Evolutionary conservation across 768 basidiomycete species (phyloP).

Genomic region (Rhodotorula babjevae): DNA sequence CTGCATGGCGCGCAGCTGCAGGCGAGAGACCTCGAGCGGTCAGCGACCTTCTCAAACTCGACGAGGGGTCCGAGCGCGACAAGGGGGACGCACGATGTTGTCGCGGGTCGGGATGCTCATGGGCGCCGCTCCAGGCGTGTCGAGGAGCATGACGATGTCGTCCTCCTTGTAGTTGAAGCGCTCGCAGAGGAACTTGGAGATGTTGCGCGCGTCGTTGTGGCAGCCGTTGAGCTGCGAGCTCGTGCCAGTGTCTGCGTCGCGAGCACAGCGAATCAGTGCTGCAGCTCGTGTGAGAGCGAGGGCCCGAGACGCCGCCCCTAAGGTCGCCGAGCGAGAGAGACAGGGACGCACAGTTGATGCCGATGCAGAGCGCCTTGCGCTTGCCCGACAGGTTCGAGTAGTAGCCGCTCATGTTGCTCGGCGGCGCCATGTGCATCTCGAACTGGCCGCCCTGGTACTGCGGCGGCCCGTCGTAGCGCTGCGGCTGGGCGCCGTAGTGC

Average conservation of each 20-base stretch:
- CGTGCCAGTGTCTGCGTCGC: conserved; percentile 55
- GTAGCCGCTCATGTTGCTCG: conserved; percentile 21
- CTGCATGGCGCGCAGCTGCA: conserved; percentile 69
- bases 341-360: conserved; percentile 57
- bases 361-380: conserved; percentile 84
- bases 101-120: conserved; percentile 66
- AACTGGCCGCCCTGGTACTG: conserved; percentile 39
- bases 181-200: conserved; percentile 58
- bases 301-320: too few relatives aligned
- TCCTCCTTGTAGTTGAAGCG: conserved; percentile 62
- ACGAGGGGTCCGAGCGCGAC: too few relatives aligned
- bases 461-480: conserved; percentile 25
- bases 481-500: conserved; percentile 26
- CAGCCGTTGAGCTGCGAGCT: conserved; percentile 65
- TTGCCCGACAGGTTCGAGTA: conserved; percentile 55
- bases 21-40: not conserved
- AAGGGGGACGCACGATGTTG: conserved; percentile 62
- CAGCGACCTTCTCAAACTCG: not conserved
- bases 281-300: too few relatives aligned
- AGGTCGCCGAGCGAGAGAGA: too few relatives aligned
- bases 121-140: conserved; percentile 59
- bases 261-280: too few relatives aligned
- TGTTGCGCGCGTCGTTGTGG: conserved; percentile 83
- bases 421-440: conserved; percentile 34
- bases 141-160: conserved; percentile 81